These are phyloP conservation scores for Epichloe sylvatica DNA, from an alignment of 2,329 filamentous ascomycete species.

Conservation along the genomic window DNA sequence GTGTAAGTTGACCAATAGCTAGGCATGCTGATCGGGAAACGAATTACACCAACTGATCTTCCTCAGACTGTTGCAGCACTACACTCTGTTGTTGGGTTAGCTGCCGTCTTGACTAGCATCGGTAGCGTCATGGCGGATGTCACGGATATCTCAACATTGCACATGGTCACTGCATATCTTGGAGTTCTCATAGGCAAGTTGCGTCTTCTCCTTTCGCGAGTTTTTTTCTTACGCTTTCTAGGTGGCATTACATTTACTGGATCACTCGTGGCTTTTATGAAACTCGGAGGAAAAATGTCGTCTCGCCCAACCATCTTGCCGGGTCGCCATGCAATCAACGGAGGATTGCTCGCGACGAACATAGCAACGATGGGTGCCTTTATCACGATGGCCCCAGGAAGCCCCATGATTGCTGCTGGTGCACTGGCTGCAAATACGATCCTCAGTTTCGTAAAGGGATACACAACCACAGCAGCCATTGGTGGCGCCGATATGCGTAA, in stretches of 20 bases:
- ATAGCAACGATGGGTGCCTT: constrained; percentile 74
- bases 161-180: constrained; percentile 74
- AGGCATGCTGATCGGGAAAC: constrained; percentile 64
- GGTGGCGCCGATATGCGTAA: constrained; percentile 83
- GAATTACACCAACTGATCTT: constrained; percentile 76
- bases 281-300: constrained; percentile 70
- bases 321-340: constrained; percentile 63
- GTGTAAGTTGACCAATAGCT: constrained; percentile 6
- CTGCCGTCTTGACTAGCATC: constrained; percentile 76
- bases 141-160: constrained; percentile 57
- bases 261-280: constrained; percentile 78
- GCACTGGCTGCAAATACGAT: constrained; percentile 64
- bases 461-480: constrained; percentile 75
- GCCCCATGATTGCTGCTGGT: constrained; percentile 63
- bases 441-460: constrained; percentile 74
- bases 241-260: constrained; percentile 81
- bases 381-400: constrained; percentile 65
- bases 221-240: constrained; percentile 10
- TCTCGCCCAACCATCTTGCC: constrained; percentile 61
- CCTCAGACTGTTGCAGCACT: constrained; percentile 82
- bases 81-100: constrained; percentile 80
- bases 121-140: constrained; percentile 70
- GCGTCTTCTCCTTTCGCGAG: neutral
- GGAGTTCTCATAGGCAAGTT: constrained; percentile 62
- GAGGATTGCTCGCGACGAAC: constrained; percentile 60